Conservation (phyloP, 2,329 filamentous ascomycete species). For the Alternaria arbusti region DNA sequence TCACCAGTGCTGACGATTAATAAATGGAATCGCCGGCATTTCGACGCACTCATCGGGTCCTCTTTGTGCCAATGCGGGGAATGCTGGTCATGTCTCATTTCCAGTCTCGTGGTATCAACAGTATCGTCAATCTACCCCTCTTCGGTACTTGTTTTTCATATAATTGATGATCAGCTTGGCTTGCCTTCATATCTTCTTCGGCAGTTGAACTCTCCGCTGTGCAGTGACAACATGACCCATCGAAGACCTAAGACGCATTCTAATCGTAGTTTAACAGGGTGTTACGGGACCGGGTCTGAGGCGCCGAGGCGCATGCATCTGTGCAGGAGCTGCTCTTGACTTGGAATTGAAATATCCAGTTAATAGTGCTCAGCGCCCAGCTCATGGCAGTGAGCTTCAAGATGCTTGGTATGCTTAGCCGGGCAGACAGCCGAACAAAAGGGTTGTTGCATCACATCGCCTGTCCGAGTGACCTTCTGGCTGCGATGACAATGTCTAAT, state of each 20-base stretch:
- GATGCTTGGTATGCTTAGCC: conserved; percentile 26
- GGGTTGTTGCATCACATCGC: conserved; percentile 4
- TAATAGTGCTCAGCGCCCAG: conserved; percentile 7
- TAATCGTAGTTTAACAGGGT: background rate
- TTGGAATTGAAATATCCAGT: background rate
- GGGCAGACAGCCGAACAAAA: conserved; percentile 11
- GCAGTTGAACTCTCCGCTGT: background rate
- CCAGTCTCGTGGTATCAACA: conserved; percentile 1
- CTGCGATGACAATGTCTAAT: background rate
- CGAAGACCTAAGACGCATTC: background rate
- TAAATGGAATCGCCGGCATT: background rate
- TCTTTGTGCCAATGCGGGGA: conserved; percentile 18
- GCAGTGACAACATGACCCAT: background rate
- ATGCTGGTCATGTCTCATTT: conserved; percentile 19
- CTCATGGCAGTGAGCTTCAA: conserved; percentile 19
- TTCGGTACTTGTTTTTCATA: background rate
- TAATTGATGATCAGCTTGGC: background rate
- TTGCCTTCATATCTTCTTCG: background rate
- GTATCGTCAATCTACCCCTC: background rate
- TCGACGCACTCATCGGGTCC: background rate
- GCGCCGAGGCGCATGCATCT: background rate
- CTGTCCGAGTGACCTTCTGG: background rate
- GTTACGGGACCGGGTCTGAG: too few relatives aligned
- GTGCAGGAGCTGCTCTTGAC: background rate
- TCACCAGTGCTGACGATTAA: background rate